Percentiles rank a stretch among this genome's conserved stretches.
Conservation (phyloP, 2,329 filamentous ascomycete genomes). For the Cercospora sojina region DNA sequence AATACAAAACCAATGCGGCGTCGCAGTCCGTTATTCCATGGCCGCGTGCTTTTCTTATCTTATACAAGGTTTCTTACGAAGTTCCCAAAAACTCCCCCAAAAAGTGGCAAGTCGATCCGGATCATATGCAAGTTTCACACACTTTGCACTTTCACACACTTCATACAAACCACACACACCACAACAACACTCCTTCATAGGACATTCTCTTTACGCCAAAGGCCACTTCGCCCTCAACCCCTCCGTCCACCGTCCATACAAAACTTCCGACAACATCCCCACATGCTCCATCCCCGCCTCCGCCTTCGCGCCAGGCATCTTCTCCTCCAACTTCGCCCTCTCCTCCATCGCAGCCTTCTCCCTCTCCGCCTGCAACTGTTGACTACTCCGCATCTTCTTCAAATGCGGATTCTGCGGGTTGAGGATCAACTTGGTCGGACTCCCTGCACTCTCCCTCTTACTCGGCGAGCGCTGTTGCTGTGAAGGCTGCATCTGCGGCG, state of each 20-base stretch:
- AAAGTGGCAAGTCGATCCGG: too few relatives aligned
- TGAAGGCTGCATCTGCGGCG: neutral
- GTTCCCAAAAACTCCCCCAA: too few relatives aligned
- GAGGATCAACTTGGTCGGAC: conserved; percentile 66
- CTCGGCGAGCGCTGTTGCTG: conserved; percentile 23
- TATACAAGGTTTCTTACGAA: neutral
- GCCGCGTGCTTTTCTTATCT: neutral
- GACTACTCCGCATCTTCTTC: conserved; percentile 64
- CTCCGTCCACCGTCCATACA: conserved; percentile 88
- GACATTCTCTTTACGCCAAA: conserved; percentile 27
- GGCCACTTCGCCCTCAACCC: conserved; percentile 62
- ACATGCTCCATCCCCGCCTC: conserved; percentile 86
- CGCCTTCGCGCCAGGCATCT: conserved; percentile 56
- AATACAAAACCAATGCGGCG: neutral
- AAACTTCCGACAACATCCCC: conserved; percentile 81
- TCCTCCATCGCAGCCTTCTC: conserved; percentile 53
- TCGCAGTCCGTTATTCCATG: neutral
- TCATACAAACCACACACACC: neutral
- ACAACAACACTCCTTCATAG: too few relatives aligned
- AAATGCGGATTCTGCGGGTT: conserved; percentile 83
- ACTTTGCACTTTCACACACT: too few relatives aligned
- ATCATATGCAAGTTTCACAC: too few relatives aligned
- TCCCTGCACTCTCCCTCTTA: conserved; percentile 26
- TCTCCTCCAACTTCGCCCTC: conserved; percentile 51
- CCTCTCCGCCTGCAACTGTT: conserved; percentile 40